phyloP scores from a whole-genome alignment of 176 grass and related monocot species.

The Hordeum vulgare region DNA sequence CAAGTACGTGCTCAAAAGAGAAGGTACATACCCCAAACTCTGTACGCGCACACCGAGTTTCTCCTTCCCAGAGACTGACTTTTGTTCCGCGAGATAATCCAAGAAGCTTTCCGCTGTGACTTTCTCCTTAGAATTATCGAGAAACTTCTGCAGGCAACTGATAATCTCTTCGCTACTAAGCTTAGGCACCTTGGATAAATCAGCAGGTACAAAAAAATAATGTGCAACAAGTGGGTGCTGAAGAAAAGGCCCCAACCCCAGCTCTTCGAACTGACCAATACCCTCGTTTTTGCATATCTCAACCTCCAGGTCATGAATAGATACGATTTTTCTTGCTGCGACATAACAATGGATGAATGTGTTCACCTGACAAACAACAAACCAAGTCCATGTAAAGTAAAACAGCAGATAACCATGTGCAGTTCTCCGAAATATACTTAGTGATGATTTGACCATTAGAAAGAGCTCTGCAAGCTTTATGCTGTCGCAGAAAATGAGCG shows the following conservation, averaged over 20 bases:
- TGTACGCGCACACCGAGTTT: constrained; percentile 78
- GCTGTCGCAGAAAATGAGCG: neutral
- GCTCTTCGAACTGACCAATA: constrained; percentile 67
- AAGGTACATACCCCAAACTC: constrained; percentile 60
- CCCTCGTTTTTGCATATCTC: constrained; percentile 89
- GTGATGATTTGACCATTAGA: constrained; percentile 5
- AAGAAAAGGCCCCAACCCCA: constrained; percentile 71
- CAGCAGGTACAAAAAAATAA: constrained; percentile 59
- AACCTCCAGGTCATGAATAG: constrained; percentile 72
- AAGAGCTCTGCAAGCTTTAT: constrained; percentile 17
- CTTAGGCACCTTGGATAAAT: constrained; percentile 48
- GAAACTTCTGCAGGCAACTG: constrained; percentile 37
- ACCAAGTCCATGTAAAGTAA: constrained; percentile 19
- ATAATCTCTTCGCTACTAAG: constrained; percentile 68
- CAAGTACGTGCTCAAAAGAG: neutral
- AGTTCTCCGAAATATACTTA: neutral
- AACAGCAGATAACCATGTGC: constrained; percentile 2
- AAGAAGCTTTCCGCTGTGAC: constrained; percentile 64
- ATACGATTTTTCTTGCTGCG: constrained; percentile 58
- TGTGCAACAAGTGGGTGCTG: constrained; percentile 56
- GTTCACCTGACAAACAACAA: constrained; percentile 60
- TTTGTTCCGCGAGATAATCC: constrained; percentile 55
- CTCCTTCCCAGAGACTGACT: constrained; percentile 49
- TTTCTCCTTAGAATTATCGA: constrained; percentile 44
- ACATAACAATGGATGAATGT: constrained; percentile 90